Conservation (phyloP, 2,329 filamentous ascomycete genomes). For the Colletotrichum trifolii region DNA sequence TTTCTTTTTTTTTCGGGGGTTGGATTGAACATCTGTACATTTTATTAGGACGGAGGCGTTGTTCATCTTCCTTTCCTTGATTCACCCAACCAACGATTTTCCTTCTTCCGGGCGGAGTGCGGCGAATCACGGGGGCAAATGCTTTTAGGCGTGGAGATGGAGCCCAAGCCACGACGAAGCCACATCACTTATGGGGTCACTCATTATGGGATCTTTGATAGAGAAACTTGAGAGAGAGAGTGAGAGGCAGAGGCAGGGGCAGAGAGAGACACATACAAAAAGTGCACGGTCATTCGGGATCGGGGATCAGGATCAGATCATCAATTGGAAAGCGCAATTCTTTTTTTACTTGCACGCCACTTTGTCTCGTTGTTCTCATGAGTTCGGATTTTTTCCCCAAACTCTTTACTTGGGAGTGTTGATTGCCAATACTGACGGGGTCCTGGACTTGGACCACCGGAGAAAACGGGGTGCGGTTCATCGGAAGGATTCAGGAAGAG, state of each 20-base stretch:
- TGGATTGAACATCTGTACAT: slow-evolving; percentile 12
- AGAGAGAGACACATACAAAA: not conserved
- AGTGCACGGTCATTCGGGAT: slow-evolving; percentile 7
- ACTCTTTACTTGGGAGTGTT: not conserved
- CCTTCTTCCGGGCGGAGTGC: not conserved
- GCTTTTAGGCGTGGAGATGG: slow-evolving; percentile 6
- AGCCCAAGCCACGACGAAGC: too few species aligned
- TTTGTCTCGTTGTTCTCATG: not conserved
- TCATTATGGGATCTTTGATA: not conserved
- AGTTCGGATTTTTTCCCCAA: too few species aligned
- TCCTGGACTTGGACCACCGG: not conserved
- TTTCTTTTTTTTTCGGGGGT: not conserved
- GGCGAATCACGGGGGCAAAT: slow-evolving; percentile 6
- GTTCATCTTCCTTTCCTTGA: not conserved
- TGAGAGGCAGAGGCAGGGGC: not conserved
- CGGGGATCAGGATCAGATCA: slow-evolving; percentile 7
- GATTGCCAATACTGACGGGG: too few species aligned
- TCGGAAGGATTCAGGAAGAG: slow-evolving; percentile 16
- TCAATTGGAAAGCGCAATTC: slow-evolving; percentile 18
- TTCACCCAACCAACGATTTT: not conserved
- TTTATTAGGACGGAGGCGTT: not conserved
- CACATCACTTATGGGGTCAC: not conserved
- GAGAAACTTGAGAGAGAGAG: not conserved
- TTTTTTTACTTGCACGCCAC: not conserved
- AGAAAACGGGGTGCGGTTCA: slow-evolving; percentile 16